Evolutionary conservation across 345 rosid species (phyloP).

Genomic region (Cardamine resedifolia): DNA sequence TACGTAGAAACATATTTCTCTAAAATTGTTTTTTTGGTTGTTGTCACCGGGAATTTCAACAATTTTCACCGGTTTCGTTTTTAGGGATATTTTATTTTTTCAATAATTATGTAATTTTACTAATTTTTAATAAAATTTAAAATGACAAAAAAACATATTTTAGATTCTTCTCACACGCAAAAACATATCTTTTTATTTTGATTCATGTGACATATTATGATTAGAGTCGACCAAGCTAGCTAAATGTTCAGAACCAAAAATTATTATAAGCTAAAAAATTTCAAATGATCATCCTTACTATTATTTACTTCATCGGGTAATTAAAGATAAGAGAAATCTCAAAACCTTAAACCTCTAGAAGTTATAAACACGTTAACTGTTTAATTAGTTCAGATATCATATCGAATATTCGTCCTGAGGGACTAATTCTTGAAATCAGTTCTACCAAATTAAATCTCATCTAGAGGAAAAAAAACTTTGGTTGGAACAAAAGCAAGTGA

Average conservation of each 20-base stretch:
- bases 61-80: too few species aligned
- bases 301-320: background rate
- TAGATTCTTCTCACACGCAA: too few species aligned
- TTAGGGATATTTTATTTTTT: too few species aligned
- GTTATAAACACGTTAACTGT: slow-evolving; percentile 7
- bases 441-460: slow-evolving; percentile 9
- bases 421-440: slow-evolving; percentile 9
- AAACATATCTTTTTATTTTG: too few species aligned
- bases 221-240: background rate
- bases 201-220: background rate
- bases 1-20: too few species aligned
- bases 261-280: background rate
- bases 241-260: background rate
- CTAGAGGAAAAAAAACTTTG: slow-evolving; percentile 5
- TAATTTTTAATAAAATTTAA: too few species aligned
- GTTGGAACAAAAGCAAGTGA: slow-evolving; percentile 23
- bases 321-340: background rate
- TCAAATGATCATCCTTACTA: background rate
- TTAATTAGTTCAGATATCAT: background rate
- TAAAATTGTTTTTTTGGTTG: too few species aligned
- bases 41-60: too few species aligned
- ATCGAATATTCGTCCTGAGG: background rate
- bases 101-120: too few species aligned
- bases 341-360: background rate
- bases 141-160: too few species aligned